Evolutionary conservation across 2,329 filamentous ascomycete species (phyloP).

Genomic region (Trichoderma arundinaceum): DNA sequence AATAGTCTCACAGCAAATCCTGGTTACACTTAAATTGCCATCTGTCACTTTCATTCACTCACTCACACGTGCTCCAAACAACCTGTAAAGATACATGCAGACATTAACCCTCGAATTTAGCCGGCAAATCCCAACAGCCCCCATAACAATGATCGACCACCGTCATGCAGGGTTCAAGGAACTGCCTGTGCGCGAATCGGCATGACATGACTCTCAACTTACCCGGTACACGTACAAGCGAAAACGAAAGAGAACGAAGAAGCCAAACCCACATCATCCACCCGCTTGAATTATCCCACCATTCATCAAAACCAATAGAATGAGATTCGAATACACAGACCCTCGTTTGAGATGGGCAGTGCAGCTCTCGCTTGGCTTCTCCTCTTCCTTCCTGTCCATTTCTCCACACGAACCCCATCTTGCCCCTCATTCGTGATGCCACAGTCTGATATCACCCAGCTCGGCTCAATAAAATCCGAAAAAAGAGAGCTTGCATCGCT

Average conservation of each 20-base stretch:
- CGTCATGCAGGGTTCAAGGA: conserved; percentile 13
- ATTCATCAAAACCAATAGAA: neutral
- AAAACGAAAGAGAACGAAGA: neutral
- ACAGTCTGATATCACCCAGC: conserved; percentile 27
- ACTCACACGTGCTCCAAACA: neutral
- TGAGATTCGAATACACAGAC: neutral
- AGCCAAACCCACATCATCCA: neutral
- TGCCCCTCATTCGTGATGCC: conserved; percentile 26
- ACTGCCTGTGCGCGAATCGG: neutral
- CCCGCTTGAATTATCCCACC: conserved; percentile 6
- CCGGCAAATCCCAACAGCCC: conserved; percentile 6
- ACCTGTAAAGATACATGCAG: neutral
- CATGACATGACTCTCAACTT: neutral
- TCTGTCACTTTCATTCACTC: neutral
- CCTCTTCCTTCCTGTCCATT: conserved; percentile 10
- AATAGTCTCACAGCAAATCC: too few species aligned
- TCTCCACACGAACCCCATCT: conserved; percentile 25
- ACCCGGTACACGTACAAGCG: neutral
- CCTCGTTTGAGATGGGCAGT: neutral
- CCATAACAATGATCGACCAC: conserved; percentile 16
- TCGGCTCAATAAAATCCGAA: conserved; percentile 29
- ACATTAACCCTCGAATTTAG: conserved; percentile 28
- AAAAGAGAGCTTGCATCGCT: conserved; percentile 13
- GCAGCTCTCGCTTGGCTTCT: conserved; percentile 4
- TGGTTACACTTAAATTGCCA: too few species aligned